Percentiles rank a stretch among this genome's conserved stretches.
These are phyloP conservation scores for Camillea tinctor DNA, from an alignment of 2,329 filamentous ascomycete species.

Conservation along the genomic window DNA sequence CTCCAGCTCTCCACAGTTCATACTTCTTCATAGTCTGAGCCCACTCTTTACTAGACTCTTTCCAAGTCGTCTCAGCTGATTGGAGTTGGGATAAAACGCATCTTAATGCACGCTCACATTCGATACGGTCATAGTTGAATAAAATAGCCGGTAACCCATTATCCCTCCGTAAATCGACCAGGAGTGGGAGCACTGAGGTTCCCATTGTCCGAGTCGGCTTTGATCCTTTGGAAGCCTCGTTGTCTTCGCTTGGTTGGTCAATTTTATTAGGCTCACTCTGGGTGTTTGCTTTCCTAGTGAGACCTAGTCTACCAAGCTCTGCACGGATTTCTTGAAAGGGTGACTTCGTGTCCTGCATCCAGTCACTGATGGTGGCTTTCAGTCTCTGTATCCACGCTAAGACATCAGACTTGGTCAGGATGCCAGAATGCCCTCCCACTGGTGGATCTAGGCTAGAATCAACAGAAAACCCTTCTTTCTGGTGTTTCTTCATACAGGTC, in stretches of 20 bases:
- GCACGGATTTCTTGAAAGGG: slow-evolving; percentile 44
- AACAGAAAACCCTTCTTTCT: slow-evolving; percentile 51
- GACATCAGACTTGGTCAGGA: slow-evolving; percentile 63
- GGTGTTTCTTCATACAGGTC: slow-evolving; percentile 59
- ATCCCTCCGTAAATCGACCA: slow-evolving; percentile 59
- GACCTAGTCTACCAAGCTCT: slow-evolving; percentile 38
- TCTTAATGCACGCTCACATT: slow-evolving; percentile 60
- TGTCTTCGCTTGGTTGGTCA: background rate
- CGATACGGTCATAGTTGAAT: slow-evolving; percentile 71
- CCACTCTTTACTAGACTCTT: slow-evolving; percentile 59
- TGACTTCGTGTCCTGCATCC: slow-evolving; percentile 55
- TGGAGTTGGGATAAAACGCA: slow-evolving; percentile 52
- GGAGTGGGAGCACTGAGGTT: slow-evolving; percentile 44
- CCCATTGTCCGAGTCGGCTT: background rate
- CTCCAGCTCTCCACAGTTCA: slow-evolving; percentile 53
- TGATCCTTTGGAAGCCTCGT: background rate
- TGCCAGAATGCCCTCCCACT: slow-evolving; percentile 49
- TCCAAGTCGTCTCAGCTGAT: slow-evolving; percentile 55
- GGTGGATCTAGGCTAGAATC: slow-evolving; percentile 42
- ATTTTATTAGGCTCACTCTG: slow-evolving; percentile 8
- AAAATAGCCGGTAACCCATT: slow-evolving; percentile 70
- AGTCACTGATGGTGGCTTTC: slow-evolving; percentile 56
- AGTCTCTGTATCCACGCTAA: slow-evolving; percentile 62
- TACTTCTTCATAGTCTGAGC: slow-evolving; percentile 56
- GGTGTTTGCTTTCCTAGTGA: background rate